Evolutionary conservation across 305 asterid genomes (phyloP).

Genomic region (Solanum hybrid): DNA sequence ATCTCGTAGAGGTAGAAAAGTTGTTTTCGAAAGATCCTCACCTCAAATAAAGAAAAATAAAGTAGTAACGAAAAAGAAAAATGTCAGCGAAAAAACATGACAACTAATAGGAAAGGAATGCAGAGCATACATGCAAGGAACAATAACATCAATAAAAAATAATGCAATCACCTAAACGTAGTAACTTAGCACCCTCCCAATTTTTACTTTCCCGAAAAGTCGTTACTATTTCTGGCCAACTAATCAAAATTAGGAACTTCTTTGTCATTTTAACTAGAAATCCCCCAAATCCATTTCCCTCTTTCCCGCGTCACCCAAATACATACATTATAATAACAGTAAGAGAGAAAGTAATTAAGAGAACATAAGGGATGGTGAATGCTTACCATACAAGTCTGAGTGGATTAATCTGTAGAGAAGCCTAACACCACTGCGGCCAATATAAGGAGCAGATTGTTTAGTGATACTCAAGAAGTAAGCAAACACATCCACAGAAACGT

Average conservation of each 20-base stretch:
- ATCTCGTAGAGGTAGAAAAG: too few relatives aligned
- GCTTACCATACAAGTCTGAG: background rate
- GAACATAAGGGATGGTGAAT: background rate
- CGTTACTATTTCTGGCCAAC: background rate
- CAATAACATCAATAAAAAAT: too few relatives aligned
- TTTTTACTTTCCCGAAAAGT: background rate
- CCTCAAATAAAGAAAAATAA: too few relatives aligned
- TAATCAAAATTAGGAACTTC: background rate
- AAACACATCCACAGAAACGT: background rate
- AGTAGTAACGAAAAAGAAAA: too few relatives aligned
- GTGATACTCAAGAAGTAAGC: background rate
- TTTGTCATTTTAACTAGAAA: background rate
- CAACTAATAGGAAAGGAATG: too few relatives aligned
- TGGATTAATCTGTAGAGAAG: background rate
- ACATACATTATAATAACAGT: background rate
- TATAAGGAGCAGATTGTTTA: background rate
- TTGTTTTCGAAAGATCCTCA: too few relatives aligned
- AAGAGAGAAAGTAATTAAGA: background rate
- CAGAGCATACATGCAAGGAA: too few relatives aligned
- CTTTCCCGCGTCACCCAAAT: background rate
- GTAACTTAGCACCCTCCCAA: background rate
- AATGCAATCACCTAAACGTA: too few relatives aligned
- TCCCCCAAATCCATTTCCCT: background rate
- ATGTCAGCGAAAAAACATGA: too few relatives aligned
- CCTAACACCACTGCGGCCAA: fast-evolving